phyloP scores from a whole-genome alignment of 345 rosid species.

The Passiflora organensis region DNA sequence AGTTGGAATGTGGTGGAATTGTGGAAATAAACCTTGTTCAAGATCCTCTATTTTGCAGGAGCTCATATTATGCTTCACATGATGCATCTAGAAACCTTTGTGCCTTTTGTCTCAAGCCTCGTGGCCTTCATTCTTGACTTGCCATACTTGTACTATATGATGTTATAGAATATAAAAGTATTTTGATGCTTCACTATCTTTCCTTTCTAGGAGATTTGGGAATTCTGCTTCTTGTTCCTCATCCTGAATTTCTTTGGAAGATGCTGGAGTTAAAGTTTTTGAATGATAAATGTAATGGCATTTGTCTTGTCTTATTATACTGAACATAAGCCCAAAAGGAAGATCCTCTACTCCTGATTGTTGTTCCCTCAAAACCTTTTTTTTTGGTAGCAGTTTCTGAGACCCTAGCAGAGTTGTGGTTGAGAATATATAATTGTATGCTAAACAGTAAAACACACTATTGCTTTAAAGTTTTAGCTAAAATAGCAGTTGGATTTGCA shows the following conservation, averaged over 20 bases:
- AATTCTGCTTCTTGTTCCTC: not conserved
- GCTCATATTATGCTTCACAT: not conserved
- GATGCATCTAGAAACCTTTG: not conserved
- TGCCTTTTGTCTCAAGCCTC: not conserved
- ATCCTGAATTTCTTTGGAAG: slow-evolving; percentile 1
- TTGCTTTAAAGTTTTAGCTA: slow-evolving; percentile 12
- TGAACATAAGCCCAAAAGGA: not conserved
- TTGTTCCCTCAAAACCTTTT: not conserved
- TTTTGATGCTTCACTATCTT: not conserved
- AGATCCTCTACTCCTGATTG: not conserved
- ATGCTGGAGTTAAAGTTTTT: not conserved
- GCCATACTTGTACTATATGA: not conserved
- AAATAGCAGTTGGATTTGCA: slow-evolving; percentile 31
- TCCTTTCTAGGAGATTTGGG: not conserved
- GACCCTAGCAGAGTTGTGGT: not conserved
- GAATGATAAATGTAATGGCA: too few relatives aligned
- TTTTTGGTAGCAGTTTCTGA: not conserved
- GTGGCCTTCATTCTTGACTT: not conserved
- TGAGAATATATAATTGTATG: slow-evolving; percentile 1
- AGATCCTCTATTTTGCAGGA: too few relatives aligned
- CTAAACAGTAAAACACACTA: not conserved
- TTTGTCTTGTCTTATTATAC: not conserved
- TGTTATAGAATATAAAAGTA: not conserved
- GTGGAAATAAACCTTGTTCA: too few relatives aligned
- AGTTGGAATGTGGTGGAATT: not conserved